phyloP scores from a whole-genome alignment of 805 yeast genomes.

The Candida ponderosae region DNA sequence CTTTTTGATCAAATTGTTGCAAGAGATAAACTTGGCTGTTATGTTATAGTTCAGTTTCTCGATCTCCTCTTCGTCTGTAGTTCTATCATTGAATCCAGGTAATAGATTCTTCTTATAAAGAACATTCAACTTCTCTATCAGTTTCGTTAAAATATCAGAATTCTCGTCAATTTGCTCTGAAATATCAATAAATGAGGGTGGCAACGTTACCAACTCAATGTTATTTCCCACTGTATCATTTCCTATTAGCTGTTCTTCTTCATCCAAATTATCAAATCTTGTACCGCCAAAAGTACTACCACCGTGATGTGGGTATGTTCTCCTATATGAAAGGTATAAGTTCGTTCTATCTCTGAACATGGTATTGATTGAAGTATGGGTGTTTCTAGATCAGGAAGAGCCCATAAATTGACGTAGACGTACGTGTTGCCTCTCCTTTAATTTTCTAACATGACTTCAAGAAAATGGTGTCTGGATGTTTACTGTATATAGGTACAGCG shows the following conservation, averaged over 20 bases:
- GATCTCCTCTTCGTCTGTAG: slow-evolving; percentile 66
- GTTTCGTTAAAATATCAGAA: slow-evolving; percentile 41
- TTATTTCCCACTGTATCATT: slow-evolving; percentile 19
- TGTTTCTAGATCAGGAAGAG: too few relatives aligned
- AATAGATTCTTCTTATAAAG: slow-evolving; percentile 76
- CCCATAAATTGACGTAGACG: too few relatives aligned
- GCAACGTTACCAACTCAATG: slow-evolving; percentile 57
- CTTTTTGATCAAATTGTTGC: slow-evolving; percentile 69
- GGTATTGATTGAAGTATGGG: background rate
- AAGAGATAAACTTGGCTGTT: slow-evolving; percentile 68
- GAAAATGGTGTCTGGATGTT: too few relatives aligned
- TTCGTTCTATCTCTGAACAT: slow-evolving; percentile 97
- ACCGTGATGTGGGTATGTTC: slow-evolving; percentile 72
- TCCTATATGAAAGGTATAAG: slow-evolving; percentile 76
- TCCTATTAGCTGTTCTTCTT: slow-evolving; percentile 22
- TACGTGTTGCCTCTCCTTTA: too few relatives aligned
- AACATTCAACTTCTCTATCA: slow-evolving; percentile 53
- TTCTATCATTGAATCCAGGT: slow-evolving; percentile 82
- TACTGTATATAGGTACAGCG: too few relatives aligned
- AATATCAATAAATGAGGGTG: slow-evolving; percentile 74
- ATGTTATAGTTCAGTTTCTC: slow-evolving; percentile 70
- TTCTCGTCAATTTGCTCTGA: slow-evolving; percentile 63
- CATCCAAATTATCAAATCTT: slow-evolving; percentile 19
- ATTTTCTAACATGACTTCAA: too few relatives aligned
- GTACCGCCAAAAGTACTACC: slow-evolving; percentile 18